Evolutionary conservation across 495 filamentous ascomycete species (phyloP).

Genomic region (Xanthoparmelia taractica): DNA sequence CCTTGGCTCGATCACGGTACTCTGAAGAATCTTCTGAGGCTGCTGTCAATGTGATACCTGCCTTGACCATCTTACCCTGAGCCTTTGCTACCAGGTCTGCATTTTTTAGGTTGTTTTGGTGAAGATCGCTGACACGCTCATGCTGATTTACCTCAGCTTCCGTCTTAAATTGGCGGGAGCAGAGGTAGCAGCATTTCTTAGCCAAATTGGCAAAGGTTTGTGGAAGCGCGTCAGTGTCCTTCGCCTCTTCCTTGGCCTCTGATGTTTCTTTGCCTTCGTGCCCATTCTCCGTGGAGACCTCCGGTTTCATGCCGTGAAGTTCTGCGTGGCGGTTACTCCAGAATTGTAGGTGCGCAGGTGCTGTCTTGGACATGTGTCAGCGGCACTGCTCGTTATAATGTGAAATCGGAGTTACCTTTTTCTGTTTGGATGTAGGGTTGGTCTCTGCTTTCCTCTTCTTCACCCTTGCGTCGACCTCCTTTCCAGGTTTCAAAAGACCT

Average conservation of each 20-base stretch:
- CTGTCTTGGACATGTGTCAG: constrained; percentile 28
- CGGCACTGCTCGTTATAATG: neutral
- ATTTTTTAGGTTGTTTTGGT: constrained; percentile 61
- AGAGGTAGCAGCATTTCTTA: constrained; percentile 69
- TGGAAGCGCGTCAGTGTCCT: constrained; percentile 24
- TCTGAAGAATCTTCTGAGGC: constrained; percentile 33
- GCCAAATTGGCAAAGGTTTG: constrained; percentile 65
- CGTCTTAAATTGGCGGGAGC: constrained; percentile 64
- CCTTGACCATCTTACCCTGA: constrained; percentile 50
- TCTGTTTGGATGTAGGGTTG: constrained; percentile 43
- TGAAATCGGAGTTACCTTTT: constrained; percentile 30
- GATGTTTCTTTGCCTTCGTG: constrained; percentile 29
- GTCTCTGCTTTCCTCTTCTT: constrained; percentile 66
- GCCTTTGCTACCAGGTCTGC: constrained; percentile 51
- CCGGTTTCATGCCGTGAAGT: constrained; percentile 53
- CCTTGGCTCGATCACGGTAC: constrained; percentile 79
- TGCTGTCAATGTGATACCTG: constrained; percentile 31
- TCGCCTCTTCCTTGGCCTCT: constrained; percentile 29
- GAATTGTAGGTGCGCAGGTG: constrained; percentile 68
- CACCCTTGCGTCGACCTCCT: constrained; percentile 48
- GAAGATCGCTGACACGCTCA: constrained; percentile 66
- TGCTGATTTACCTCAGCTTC: constrained; percentile 63
- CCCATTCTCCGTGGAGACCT: constrained; percentile 27
- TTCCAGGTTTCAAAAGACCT: constrained; percentile 33
- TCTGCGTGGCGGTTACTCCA: constrained; percentile 85